Evolutionary conservation across 768 basidiomycete genomes (phyloP), one percentile per base, ranked within the genome.

Genomic region (Lactifluus volemus): DNA sequence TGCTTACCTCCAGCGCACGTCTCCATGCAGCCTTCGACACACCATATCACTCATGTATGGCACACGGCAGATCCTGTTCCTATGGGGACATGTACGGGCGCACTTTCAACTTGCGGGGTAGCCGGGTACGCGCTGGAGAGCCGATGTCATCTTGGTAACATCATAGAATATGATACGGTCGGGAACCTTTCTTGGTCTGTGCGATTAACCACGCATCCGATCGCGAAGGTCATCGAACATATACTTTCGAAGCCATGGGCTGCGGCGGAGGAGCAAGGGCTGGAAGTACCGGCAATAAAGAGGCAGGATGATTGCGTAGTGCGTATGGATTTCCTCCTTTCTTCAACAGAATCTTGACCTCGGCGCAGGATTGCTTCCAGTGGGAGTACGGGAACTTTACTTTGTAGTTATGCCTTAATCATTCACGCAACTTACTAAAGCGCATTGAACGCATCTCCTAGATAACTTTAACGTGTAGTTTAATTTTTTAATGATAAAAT

Each of bases 21-120:
- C 38, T 38, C 38, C 12, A 38, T 12, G 38, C 38, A 89, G 86
- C 88, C 86, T 0, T 84, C 85, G 1, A 78, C 78, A 0, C 81
- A 84, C 3, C 88, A 90, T 64, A 77, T 96, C 45, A 93, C 88
- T 0, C 92, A 98, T 68, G 78, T 98, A 8, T 96, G 89, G 68
- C 88, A 98, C 69, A 98, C 89, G 1, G 95, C 88, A 21, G 96
- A 98, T 77, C 95, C 95, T 0, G 90, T 98, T 39, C 82, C 95
- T 3, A 89, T 89, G 82, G 90, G 89, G 1, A 79, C 79, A 0
- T 94, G 92, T 68, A 93, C 77, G 12, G 92, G 92, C 12, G 76
- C 88, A 1, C 76, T 80, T 9, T 94, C 89, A 0, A 73, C 81
- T 0, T 99, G 96, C 71, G 83, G 86, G 15, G 79, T 90, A 38